A percentile compares a stretch with the other conserved stretches of the same genome.
phyloP scores from a whole-genome alignment of 805 yeast species.

The Metschnikowia colocasiae region DNA sequence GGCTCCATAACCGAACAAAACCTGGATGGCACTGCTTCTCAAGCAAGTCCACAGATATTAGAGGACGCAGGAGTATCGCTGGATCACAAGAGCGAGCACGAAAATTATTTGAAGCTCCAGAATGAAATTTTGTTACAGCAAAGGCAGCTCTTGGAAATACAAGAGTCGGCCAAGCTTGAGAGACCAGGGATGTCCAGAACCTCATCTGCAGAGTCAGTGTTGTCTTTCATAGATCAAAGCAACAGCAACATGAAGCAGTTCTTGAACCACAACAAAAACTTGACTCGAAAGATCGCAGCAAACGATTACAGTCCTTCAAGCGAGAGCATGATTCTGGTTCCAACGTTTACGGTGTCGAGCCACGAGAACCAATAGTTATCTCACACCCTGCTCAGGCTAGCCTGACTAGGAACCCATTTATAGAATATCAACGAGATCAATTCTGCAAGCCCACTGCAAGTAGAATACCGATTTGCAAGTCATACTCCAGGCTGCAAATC shows the following conservation, averaged over 20 bases:
- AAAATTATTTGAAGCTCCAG: constrained; percentile 35
- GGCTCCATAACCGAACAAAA: background rate
- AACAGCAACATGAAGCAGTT: constrained; percentile 13
- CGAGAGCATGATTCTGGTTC: constrained; percentile 13
- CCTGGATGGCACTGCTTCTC: background rate
- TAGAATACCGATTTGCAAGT: background rate
- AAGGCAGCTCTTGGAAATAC: constrained; percentile 26
- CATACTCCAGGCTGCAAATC: background rate
- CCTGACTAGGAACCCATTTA: background rate
- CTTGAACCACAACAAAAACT: constrained; percentile 15
- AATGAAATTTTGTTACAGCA: constrained; percentile 37
- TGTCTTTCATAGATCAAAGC: constrained; percentile 14
- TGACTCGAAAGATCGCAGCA: constrained; percentile 12
- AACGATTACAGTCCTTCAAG: constrained; percentile 4
- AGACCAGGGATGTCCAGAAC: constrained; percentile 14
- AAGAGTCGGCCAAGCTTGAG: constrained; percentile 11
- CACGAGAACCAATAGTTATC: constrained; percentile 7
- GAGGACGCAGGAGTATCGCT: constrained; percentile 5
- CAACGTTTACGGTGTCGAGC: constrained; percentile 16
- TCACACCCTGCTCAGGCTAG: background rate
- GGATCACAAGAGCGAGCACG: constrained; percentile 30
- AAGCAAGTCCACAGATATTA: constrained; percentile 1
- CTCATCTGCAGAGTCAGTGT: constrained; percentile 17
- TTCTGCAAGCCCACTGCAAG: background rate
- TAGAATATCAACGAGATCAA: background rate